These are phyloP conservation scores for Neoarthrinium moseri DNA, from an alignment of 2,329 filamentous ascomycete genomes.

Conservation along the genomic window DNA sequence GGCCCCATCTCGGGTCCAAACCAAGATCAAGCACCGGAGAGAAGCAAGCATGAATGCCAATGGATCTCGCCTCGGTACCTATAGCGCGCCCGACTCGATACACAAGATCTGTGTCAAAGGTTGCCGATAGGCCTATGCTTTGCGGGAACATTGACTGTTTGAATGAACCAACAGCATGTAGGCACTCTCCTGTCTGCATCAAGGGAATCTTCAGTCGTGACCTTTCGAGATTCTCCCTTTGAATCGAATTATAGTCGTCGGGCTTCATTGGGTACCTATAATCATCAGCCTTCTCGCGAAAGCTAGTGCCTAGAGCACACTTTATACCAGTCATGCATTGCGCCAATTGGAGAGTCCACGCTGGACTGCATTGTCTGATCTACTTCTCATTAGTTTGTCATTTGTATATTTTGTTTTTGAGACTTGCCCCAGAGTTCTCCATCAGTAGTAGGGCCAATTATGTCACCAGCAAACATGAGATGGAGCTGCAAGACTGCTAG, in stretches of 20 bases:
- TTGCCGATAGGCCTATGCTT: constrained; percentile 37
- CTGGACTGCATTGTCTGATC: constrained; percentile 33
- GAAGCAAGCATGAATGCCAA: constrained; percentile 43
- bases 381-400: no score
- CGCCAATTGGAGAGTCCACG: constrained; percentile 36
- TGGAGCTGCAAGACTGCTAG: constrained; percentile 38
- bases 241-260: constrained; percentile 39
- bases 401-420: no score
- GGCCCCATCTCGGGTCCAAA: constrained; percentile 41
- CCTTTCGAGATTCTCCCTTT: constrained; percentile 34
- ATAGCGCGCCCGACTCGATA: constrained; percentile 40
- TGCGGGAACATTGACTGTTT: constrained; percentile 46
- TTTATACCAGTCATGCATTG: constrained; percentile 38
- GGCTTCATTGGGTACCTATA: constrained; percentile 40
- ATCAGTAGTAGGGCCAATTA: constrained; percentile 35
- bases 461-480: constrained; percentile 41
- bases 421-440: constrained; percentile 35
- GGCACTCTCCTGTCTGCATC: constrained; percentile 41
- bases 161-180: constrained; percentile 42
- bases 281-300: constrained; percentile 38
- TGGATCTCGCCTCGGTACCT: constrained; percentile 39
- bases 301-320: constrained; percentile 21
- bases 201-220: constrained; percentile 37
- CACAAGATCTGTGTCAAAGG: constrained; percentile 40
- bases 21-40: constrained; percentile 42